Percentiles rank a stretch among this genome's conserved stretches.
Conservation (phyloP, 768 basidiomycete species). For the Collybiopsis confluens region DNA sequence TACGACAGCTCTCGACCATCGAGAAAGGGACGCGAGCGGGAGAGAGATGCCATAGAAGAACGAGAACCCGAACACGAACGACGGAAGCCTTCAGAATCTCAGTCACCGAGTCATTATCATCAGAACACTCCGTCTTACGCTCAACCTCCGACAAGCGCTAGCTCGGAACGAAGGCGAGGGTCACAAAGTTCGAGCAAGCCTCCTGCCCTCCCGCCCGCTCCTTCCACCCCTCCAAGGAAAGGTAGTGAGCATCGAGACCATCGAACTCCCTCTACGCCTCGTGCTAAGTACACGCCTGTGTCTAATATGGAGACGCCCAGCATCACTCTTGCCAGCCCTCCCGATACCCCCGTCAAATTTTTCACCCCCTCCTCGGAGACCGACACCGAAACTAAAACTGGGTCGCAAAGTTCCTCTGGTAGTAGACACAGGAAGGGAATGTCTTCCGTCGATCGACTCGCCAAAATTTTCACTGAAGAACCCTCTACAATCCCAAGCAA, state of each 20-base stretch:
- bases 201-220: slow-evolving; percentile 23
- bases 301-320: slow-evolving; percentile 27
- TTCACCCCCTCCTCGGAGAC: slow-evolving; percentile 11
- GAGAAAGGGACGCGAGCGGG: slow-evolving; percentile 16
- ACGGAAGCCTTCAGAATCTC: slow-evolving; percentile 10
- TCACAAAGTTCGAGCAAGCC: slow-evolving; percentile 30
- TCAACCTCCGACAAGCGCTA: not conserved
- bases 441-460: not conserved
- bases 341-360: slow-evolving; percentile 26
- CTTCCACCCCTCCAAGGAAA: slow-evolving; percentile 4
- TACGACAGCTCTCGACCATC: slow-evolving; percentile 54
- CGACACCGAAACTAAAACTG: slow-evolving; percentile 15
- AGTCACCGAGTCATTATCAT: slow-evolving; percentile 8
- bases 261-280: slow-evolving; percentile 16
- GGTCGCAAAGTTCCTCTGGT: slow-evolving; percentile 8
- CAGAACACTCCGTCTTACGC: slow-evolving; percentile 1
- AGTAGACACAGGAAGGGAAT: slow-evolving; percentile 9
- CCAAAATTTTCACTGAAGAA: slow-evolving; percentile 4
- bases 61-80: slow-evolving; percentile 28
- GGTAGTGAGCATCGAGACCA: slow-evolving; percentile 3
- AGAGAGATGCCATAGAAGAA: slow-evolving; percentile 18
- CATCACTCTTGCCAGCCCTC: slow-evolving; percentile 41
- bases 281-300: slow-evolving; percentile 23
- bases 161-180: slow-evolving; percentile 24
- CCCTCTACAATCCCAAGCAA: not conserved